phyloP scores from a whole-genome alignment of 495 filamentous ascomycete species.

The Sordaria brevicollis region DNA sequence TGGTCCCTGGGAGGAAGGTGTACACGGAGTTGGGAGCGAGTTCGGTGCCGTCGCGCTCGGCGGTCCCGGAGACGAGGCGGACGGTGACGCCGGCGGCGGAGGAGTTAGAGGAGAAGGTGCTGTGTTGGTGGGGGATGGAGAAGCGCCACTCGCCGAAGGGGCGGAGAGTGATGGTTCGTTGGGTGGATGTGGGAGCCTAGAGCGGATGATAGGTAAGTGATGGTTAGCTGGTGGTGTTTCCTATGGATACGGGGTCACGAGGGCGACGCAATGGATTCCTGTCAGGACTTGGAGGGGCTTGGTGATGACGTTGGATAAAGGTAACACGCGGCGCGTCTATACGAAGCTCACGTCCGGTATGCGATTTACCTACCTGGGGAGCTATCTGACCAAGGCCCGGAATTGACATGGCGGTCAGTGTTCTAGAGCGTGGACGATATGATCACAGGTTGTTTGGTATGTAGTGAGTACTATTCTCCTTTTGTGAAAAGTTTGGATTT shows the following conservation, averaged over 20 bases:
- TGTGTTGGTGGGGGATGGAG: slow-evolving; percentile 62
- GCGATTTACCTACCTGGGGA: slow-evolving; percentile 22
- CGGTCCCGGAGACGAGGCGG: slow-evolving; percentile 62
- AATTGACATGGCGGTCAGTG: slow-evolving; percentile 23
- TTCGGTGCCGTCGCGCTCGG: slow-evolving; percentile 94
- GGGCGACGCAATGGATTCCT: not conserved
- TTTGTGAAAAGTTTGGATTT: not conserved
- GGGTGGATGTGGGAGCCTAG: slow-evolving; percentile 12
- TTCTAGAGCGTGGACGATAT: not conserved
- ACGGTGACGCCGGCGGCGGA: slow-evolving; percentile 27
- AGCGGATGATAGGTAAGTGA: not conserved
- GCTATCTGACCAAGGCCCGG: slow-evolving; percentile 43
- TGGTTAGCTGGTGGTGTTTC: not conserved
- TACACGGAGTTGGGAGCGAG: slow-evolving; percentile 73
- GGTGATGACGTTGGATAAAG: not conserved
- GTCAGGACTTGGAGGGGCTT: not conserved
- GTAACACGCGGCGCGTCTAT: not conserved
- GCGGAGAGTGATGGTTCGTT: slow-evolving; percentile 27
- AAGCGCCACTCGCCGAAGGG: slow-evolving; percentile 78
- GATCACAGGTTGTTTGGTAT: not conserved
- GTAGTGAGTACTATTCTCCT: not conserved
- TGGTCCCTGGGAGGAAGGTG: slow-evolving; percentile 72
- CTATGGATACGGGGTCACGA: not conserved
- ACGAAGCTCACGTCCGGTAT: not conserved
- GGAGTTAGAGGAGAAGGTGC: slow-evolving; percentile 9